Evolutionary conservation across 108 stramenopile species (phyloP), one percentile per base, ranked within the genome.

Genomic region (Phaeodactylum tricornutum): DNA sequence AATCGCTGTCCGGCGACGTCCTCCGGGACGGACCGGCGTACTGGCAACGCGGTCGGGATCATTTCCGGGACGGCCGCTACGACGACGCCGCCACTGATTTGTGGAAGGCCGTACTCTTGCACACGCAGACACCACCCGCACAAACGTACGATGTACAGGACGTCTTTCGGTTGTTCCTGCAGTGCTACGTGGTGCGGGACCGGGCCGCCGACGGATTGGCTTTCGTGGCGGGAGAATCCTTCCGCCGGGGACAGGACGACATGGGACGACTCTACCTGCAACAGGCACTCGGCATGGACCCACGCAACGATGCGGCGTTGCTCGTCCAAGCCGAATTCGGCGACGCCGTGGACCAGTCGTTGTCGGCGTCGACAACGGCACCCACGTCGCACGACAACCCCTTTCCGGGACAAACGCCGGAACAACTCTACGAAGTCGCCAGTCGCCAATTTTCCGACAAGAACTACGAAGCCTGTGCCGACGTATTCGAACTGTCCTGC

Each of bases 401-500:
- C 0, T 39, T 64, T 14, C 45, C 49, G n/a, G 58, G 48, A 41
- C 67, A 58, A 51, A 59, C 56, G 11, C 77, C 87, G 14, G 82
- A 81, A 54, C 58, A 84, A 47, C 47, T 84, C 26, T 88, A 84
- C 64, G 77, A 88, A 38, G 51, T 73, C 36, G 87, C 69, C 4
- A 62, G 67, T 15, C 50, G 53, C 0, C 55, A 73, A n/a, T 88
- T 88, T 63, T 55, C 66, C 23, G 36, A 63, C 24, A 64, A 75
- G 33, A 60, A 88, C 19, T 67, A 75, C 22, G 65, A 70, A 50
- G 36, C 64, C 21, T 81, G 79, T 53, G 77, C 80, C 15, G 69
- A 79, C 57, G 37, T 77, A 9, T 88, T 84, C 59, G 79, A 88
- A 53, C 16, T 74, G 35, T 77, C 77, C 19, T 88, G 87, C 53